Evolutionary conservation across 495 filamentous ascomycete genomes (phyloP), one percentile per base, ranked within the genome.

Genomic region (Parmelia sp.): DNA sequence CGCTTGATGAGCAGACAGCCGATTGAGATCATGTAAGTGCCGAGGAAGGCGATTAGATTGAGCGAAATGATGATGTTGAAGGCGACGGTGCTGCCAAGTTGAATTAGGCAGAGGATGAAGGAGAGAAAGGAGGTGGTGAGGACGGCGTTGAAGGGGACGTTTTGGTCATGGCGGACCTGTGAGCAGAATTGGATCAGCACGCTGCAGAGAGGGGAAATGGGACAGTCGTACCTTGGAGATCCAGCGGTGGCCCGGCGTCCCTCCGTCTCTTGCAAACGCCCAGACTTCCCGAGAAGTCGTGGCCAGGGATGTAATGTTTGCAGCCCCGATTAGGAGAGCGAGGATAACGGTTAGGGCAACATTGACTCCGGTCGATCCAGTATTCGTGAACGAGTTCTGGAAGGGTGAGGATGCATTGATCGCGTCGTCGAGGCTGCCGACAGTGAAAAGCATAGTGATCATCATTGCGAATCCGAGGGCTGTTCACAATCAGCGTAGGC

Each of bases 71-170:
- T 75, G 37, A 77, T 77, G 66, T 81, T 79, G 69, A 86, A 79
- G 15, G 82, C 83, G 0, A 76, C 73, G 2, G 74, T 64, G 1
- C 78, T 82, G 23, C 81, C 83, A 49, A 87, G 78, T 66, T 82
- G 83, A 71, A 87, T 85, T 35, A 84, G 51, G 82, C 72, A 35
- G 68, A 62, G 66, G 77, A 75, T 8, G 76, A 76, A 36, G 80
- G 58, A 35, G 17, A 55, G 51, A 7, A 55, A 55, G 1, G 51
- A 55, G 15, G 51, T 55, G 6, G 15, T 33, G 51, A 79, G 65
- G 53, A 80, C 75, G 1, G 83, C 74, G 65, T 78, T 79, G 60
- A 79, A 66, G 10, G 80, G 84, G 45, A 88, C 76, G 56, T 79
- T 76, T 61, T 69, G 79, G 58, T 10, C 15, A 3, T 55, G 51